Evolutionary conservation across 164 flowering plant species (phyloP).

Genomic region (Annona cherimola): DNA sequence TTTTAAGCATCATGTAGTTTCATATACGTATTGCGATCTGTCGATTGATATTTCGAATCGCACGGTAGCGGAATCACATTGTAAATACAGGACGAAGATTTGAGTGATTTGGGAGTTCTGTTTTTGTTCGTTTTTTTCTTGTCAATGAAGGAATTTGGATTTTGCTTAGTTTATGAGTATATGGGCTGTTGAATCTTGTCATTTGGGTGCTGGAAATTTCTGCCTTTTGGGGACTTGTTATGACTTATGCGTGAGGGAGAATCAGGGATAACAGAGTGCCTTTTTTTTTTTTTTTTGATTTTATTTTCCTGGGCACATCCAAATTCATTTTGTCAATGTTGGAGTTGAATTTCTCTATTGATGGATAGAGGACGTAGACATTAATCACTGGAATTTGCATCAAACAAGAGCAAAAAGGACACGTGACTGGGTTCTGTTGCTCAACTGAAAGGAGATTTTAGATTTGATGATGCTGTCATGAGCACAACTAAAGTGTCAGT

Average conservation of each 20-base stretch:
- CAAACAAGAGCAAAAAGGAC: too few species aligned
- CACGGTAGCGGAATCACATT: conserved; percentile 25
- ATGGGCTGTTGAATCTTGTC: not conserved
- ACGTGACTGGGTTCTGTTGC: too few species aligned
- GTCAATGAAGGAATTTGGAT: not conserved
- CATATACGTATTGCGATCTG: conserved; percentile 52
- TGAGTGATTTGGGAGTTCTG: conserved; percentile 2
- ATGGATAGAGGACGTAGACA: not conserved
- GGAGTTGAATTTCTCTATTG: not conserved
- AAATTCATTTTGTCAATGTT: not conserved
- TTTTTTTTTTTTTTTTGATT: too few species aligned
- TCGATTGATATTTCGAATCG: conserved; percentile 24
- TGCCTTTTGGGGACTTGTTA: not conserved
- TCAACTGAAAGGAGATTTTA: too few species aligned
- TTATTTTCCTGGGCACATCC: too few species aligned
- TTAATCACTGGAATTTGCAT: too few species aligned
- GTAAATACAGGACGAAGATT: conserved; percentile 37
- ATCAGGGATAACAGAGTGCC: not conserved
- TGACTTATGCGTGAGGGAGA: not conserved
- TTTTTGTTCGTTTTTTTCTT: not conserved
- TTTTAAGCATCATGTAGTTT: conserved; percentile 43
- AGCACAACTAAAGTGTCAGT: too few species aligned
- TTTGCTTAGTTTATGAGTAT: not conserved
- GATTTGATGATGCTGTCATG: too few species aligned
- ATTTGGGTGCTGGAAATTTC: not conserved